These are phyloP conservation scores for Talaromyces borbonicus DNA, from an alignment of 495 filamentous ascomycete genomes.

Conservation along the genomic window DNA sequence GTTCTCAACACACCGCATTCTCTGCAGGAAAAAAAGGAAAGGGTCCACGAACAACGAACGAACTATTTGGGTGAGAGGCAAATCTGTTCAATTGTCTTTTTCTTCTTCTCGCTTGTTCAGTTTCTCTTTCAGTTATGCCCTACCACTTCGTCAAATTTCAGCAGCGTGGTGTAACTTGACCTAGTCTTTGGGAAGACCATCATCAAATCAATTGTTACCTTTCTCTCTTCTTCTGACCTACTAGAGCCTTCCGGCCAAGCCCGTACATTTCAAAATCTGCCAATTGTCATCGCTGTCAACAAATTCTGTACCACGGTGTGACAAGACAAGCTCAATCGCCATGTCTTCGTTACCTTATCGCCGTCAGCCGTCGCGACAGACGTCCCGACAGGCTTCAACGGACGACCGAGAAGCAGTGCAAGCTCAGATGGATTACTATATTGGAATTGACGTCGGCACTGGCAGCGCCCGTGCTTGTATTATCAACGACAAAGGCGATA, in stretches of 20 bases:
- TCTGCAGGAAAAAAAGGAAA: too few relatives aligned
- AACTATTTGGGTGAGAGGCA: too few relatives aligned
- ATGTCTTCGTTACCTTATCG: conserved; percentile 23
- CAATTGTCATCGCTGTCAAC: not conserved
- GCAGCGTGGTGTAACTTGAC: conserved; percentile 4
- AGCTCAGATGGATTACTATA: conserved; percentile 56
- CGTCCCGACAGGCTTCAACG: conserved; percentile 43
- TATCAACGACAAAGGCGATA: conserved; percentile 82
- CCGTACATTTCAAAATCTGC: not conserved
- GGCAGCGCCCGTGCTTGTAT: conserved; percentile 92
- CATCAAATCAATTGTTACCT: not conserved
- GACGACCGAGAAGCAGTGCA: conserved; percentile 47
- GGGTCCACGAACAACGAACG: too few relatives aligned
- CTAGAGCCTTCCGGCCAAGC: not conserved
- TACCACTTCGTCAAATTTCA: not conserved
- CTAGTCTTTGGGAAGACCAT: not conserved
- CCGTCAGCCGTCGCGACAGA: conserved; percentile 23
- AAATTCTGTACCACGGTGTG: not conserved
- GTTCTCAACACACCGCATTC: too few relatives aligned
- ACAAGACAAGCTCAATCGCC: conserved; percentile 6
- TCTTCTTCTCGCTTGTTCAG: not conserved
- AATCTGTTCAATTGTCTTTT: not conserved
- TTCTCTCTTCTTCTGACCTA: not conserved
- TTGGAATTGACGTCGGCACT: conserved; percentile 93
- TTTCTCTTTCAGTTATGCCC: not conserved